Base-by-base conservation (phyloP, 2,329 filamentous ascomycete genomes). In the Colletotrichum limetticola region DNA sequence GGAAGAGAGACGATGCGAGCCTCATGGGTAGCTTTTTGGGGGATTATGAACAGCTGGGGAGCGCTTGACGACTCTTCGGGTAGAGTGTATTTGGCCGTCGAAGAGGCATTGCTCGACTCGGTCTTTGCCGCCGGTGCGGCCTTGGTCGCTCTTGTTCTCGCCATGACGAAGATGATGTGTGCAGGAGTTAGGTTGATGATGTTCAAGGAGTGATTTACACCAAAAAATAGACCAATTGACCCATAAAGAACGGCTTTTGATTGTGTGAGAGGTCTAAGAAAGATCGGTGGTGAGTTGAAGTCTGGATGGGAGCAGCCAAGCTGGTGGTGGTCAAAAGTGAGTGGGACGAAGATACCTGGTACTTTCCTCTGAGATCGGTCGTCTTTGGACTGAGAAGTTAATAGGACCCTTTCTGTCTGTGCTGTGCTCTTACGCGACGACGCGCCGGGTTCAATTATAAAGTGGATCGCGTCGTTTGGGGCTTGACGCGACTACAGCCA, bases 41-140 rank as follows among this genome's bases (percentile, higher is more conserved):
- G 91, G 6, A 93, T 82, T 70, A 93, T 86, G 79, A 93, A 91
- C 60, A 93, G 79, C 66, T 86, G 87, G 3, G 87, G 86, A 11
- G 88, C 84, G 53, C 84, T 87, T 28, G 81, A 76, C 12, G 80
- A 78, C 59, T 82, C 81, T 16, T 83, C 64, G 5, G 85, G 75
- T 22, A 90, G 79, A 2, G 77, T 77, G 76, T 88, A 85, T 76
- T 81, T 83, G 24, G 79, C 68, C 26, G 78, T 76, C 61, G 80
- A 76, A 12, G 81, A 77, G 4, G 78, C 65, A 24, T 78, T 75
- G 46, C 42, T 68, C 30, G 49, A 77, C 72, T 74, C 75, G 74
- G 76, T 76, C 81, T 78, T 85, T 84, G 66, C 60, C 16, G 76
- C 71, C 2, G 80, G 68, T n/a, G 77, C 75, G 49, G 80, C 66